phyloP scores from a whole-genome alignment of 2,329 filamentous ascomycete species.

The Colletotrichum shisoi region DNA sequence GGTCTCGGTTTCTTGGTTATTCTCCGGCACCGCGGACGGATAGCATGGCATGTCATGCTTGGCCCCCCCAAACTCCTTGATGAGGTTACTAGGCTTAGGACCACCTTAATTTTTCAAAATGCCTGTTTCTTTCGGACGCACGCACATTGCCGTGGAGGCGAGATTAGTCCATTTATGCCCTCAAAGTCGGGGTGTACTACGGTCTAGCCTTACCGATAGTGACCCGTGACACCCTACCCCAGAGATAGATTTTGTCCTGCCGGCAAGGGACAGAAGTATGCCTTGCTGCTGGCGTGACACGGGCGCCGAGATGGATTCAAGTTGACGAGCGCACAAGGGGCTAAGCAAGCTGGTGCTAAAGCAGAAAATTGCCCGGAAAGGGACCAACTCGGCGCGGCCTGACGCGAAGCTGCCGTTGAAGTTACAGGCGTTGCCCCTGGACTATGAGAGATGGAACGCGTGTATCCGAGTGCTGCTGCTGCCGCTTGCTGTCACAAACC shows the following conservation, averaged over 20 bases:
- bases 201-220: slow-evolving; percentile 21
- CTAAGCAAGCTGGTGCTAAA: slow-evolving; percentile 4
- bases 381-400: too few species aligned
- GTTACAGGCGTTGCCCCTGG: background rate
- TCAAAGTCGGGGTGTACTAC: background rate
- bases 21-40: background rate
- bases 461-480: too few species aligned
- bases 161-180: background rate
- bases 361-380: background rate
- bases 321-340: slow-evolving; percentile 7
- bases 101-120: background rate
- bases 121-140: background rate
- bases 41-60: too few species aligned
- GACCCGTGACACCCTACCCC: background rate
- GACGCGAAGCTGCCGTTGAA: background rate
- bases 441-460: too few species aligned
- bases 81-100: background rate
- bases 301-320: slow-evolving; percentile 12
- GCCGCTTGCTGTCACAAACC: too few species aligned
- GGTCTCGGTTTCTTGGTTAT: slow-evolving; percentile 23
- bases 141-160: background rate
- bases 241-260: background rate
- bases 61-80: too few species aligned
- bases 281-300: slow-evolving; percentile 22
- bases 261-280: slow-evolving; percentile 11